phyloP scores from a whole-genome alignment of 495 filamentous ascomycete genomes.

The Podospora bellae-mahoneyi region DNA sequence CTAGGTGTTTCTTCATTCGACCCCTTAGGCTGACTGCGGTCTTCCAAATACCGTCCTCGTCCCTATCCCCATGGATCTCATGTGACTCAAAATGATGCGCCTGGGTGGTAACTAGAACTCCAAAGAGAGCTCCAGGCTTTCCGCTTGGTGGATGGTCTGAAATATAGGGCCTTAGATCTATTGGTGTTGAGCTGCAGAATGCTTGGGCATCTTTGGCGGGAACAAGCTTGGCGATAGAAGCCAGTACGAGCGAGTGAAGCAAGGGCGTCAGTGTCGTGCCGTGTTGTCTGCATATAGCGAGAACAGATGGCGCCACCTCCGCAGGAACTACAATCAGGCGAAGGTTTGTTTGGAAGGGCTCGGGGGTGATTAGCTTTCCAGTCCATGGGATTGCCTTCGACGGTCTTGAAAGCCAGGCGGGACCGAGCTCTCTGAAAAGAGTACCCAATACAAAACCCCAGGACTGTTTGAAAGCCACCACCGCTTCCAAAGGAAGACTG shows the following conservation, averaged over 20 bases:
- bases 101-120: constrained; percentile 29
- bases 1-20: constrained; percentile 21
- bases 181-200: constrained; percentile 30
- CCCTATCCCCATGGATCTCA: constrained; percentile 21
- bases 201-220: constrained; percentile 21
- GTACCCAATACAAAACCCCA: constrained; percentile 24
- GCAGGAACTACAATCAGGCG: constrained; percentile 30
- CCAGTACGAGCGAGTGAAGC: constrained; percentile 29
- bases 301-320: constrained; percentile 15
- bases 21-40: constrained; percentile 25
- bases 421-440: constrained; percentile 26
- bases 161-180: constrained; percentile 34
- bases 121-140: constrained; percentile 23
- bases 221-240: constrained; percentile 26
- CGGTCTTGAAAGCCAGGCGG: constrained; percentile 16
- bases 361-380: constrained; percentile 24
- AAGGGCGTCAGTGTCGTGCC: constrained; percentile 37
- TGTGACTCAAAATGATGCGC: constrained; percentile 25
- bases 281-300: constrained; percentile 29
- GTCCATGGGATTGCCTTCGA: constrained; percentile 26
- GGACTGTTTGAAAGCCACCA: constrained; percentile 29
- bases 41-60: constrained; percentile 27
- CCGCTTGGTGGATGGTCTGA: background rate
- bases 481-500: constrained; percentile 22
- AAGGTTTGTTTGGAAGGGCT: constrained; percentile 27